Base-by-base conservation (phyloP, 345 rosid genomes). In the thale cress (Arabidopsis thaliana) region DNA sequence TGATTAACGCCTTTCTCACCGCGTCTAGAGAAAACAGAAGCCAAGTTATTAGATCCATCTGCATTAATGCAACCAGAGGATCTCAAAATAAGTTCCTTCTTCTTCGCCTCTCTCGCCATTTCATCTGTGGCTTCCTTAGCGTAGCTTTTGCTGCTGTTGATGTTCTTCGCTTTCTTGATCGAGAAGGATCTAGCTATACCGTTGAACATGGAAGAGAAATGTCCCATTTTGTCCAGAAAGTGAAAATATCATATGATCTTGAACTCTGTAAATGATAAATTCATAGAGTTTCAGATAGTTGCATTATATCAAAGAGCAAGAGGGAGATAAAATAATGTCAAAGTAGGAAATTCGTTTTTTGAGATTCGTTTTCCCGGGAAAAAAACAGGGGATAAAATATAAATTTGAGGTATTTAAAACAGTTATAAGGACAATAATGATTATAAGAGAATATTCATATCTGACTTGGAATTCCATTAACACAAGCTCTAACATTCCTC, bases 1-100 rank as follows among this genome's bases (percentile, higher is more conserved):
- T 94, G 98, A 77, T 91, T 94, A 45, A 76, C 86, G 33, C 97
- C 97, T 82, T 94, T 94, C 59, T 88, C 81, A 51, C 98, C 98
- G 59, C 91, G 83, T 81, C 73, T 90, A 6, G 97, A 88, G 84
- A 84, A 94, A 83, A 85, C 84, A 11, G 97, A 85, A 32, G 90
- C 92, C 6, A 81, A 85, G 65, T 88, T 91, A 70, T 80, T 50
- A 1, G 93, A 90, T 61, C 91, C 90, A 49, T 82, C 85, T 14
- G 80, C 85, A 41, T 84, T 79, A 58, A 94, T 80, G 41, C 57
- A 83, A 53, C 98, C 98, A 72, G 93, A 91, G 48, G 95, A 87
- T 75, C 80, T 77, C 68, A 91, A 63, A 48, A 94, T 86, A 81
- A 82, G 7, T 7, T 85, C 96, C 9, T 91, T 88, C 86, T 85